Percentiles rank a stretch among this genome's conserved stretches.
Evolutionary conservation across 129 eudicot species (phyloP).

Genomic region (Centrapalus pauciflorus): DNA sequence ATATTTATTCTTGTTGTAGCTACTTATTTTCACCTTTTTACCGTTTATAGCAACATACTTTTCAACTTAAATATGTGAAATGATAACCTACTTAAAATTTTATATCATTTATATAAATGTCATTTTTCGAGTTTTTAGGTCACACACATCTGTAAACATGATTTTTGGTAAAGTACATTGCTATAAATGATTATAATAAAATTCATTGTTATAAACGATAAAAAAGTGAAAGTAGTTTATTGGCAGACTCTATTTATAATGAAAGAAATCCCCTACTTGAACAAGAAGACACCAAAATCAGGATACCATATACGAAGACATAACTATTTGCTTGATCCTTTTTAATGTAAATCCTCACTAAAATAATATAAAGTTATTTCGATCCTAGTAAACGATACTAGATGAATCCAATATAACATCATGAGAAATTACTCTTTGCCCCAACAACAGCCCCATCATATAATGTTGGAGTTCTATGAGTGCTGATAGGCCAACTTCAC

Average conservation of each 20-base stretch:
- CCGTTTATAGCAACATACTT: too few species aligned
- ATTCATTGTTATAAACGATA: too few species aligned
- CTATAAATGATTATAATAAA: too few species aligned
- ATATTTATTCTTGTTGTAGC: too few species aligned
- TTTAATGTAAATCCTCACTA: neutral
- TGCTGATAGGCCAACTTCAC: neutral
- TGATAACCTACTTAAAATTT: too few species aligned
- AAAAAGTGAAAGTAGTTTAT: too few species aligned
- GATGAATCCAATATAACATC: neutral
- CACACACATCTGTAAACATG: too few species aligned
- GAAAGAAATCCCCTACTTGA: neutral
- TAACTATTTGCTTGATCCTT: neutral
- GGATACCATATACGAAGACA: neutral
- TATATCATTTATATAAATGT: too few species aligned
- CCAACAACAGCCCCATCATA: neutral
- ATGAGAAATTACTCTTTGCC: neutral
- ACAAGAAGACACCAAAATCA: neutral
- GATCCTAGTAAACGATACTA: neutral
- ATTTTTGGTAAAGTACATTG: too few species aligned
- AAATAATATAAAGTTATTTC: neutral
- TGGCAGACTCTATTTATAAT: neutral
- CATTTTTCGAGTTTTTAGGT: too few species aligned
- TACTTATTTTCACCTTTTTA: too few species aligned
- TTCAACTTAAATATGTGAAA: too few species aligned
- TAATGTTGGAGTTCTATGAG: neutral